phyloP scores from a whole-genome alignment of 805 yeast species.

The Wilhelminamyces savonicus region DNA sequence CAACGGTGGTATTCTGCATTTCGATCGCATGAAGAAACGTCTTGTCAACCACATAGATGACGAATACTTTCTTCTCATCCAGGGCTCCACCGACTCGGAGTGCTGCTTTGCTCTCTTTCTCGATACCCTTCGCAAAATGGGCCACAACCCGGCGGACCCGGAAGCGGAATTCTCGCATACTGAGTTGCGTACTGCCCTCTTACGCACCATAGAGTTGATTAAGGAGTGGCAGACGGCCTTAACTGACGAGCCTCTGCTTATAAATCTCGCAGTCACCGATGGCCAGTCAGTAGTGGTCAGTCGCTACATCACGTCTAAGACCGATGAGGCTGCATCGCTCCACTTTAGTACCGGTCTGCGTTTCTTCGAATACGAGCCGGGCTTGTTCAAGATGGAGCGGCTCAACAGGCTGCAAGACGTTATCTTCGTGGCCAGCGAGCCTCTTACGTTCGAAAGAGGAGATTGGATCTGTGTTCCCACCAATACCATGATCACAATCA shows the following conservation, averaged over 20 bases:
- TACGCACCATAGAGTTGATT: conserved; percentile 66
- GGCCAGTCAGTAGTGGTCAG: conserved; percentile 82
- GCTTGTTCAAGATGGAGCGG: conserved; percentile 91
- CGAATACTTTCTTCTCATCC: conserved; percentile 70
- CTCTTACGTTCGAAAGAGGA: conserved; percentile 90
- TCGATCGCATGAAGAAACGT: conserved; percentile 64
- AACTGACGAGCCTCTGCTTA: conserved; percentile 61
- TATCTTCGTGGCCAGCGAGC: conserved; percentile 95
- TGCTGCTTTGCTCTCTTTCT: conserved; percentile 87
- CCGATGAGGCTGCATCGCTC: conserved; percentile 93
- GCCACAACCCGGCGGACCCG: conserved; percentile 54
- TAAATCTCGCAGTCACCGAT: conserved; percentile 94
- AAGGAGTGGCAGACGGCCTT: conserved; percentile 74
- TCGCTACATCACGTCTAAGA: conserved; percentile 79
- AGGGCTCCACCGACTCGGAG: conserved; percentile 95
- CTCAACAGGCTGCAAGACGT: conserved; percentile 89
- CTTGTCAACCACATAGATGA: conserved; percentile 71
- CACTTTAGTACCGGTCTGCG: conserved; percentile 92
- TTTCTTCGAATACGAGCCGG: conserved; percentile 85
- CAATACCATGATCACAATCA: conserved; percentile 76
- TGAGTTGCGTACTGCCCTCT: conserved; percentile 59
- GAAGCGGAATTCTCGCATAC: conserved; percentile 40
- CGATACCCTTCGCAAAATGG: conserved; percentile 70
- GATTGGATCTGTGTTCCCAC: conserved; percentile 98
- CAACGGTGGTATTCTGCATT: conserved; percentile 83